Conservation (phyloP, 768 basidiomycete species). For the Collybia sp. region DNA sequence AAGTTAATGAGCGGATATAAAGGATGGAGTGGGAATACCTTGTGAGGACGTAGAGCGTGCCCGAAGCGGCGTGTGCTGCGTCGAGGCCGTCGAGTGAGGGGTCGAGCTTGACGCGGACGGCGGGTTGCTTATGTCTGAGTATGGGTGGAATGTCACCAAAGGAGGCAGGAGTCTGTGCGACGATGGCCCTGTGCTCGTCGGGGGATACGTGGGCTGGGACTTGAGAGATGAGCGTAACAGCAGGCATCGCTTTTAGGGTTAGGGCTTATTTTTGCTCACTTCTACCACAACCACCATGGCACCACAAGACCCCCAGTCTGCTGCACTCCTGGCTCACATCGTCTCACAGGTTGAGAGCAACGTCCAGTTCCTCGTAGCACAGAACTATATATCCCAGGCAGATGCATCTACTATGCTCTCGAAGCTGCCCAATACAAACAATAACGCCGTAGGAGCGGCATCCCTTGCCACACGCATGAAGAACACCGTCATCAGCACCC, state of each 20-base stretch:
- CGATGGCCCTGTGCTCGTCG: constrained; percentile 65
- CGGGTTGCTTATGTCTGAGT: constrained; percentile 67
- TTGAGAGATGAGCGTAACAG: constrained; percentile 28
- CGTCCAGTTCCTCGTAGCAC: constrained; percentile 51
- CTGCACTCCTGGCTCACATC: constrained; percentile 55
- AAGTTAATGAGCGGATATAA: neutral
- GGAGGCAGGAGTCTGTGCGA: constrained; percentile 78
- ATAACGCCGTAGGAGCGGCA: neutral
- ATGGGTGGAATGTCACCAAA: constrained; percentile 85
- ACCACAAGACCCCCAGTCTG: constrained; percentile 26
- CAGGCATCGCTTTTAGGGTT: constrained; percentile 26
- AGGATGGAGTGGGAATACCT: constrained; percentile 44
- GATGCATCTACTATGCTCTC: constrained; percentile 47
- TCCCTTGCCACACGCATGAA: constrained; percentile 3
- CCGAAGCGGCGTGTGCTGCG: constrained; percentile 44
- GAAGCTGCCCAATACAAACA: constrained; percentile 33
- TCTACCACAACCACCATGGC: constrained; percentile 19
- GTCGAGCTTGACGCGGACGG: constrained; percentile 65
- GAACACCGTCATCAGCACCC: constrained; percentile 3
- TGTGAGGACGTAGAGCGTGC: constrained; percentile 82
- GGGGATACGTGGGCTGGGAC: constrained; percentile 35
- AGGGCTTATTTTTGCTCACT: constrained; percentile 3
- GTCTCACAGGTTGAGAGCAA: constrained; percentile 52
- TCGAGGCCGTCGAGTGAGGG: constrained; percentile 63
- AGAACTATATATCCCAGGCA: constrained; percentile 44